phyloP scores from a whole-genome alignment of 2,329 filamentous ascomycete species.

The Paraphaeosphaeria minitans region DNA sequence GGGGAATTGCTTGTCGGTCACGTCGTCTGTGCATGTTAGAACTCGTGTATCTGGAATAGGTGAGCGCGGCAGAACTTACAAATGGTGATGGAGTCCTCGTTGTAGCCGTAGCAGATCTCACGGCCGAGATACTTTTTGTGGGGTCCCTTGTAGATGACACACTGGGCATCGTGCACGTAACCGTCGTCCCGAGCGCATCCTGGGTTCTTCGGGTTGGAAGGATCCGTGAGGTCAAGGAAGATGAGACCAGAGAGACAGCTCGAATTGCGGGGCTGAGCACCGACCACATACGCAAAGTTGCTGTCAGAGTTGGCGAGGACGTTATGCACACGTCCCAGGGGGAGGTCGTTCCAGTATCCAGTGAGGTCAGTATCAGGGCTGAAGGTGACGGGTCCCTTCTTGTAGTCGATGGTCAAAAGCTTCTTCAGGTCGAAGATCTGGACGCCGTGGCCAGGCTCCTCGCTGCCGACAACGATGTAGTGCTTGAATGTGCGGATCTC shows the following conservation, averaged over 20 bases:
- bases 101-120: slow-evolving; percentile 63
- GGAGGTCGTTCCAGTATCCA: slow-evolving; percentile 31
- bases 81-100: slow-evolving; percentile 58
- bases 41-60: slow-evolving; percentile 37
- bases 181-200: slow-evolving; percentile 61
- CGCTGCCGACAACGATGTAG: slow-evolving; percentile 50
- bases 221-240: slow-evolving; percentile 63
- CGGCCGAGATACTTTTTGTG: slow-evolving; percentile 54
- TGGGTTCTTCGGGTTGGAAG: slow-evolving; percentile 57
- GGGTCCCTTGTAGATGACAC: slow-evolving; percentile 60
- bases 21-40: slow-evolving; percentile 45
- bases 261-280: slow-evolving; percentile 39
- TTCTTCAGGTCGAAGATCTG: slow-evolving; percentile 64
- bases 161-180: slow-evolving; percentile 67
- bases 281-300: slow-evolving; percentile 42
- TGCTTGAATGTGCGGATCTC: slow-evolving; percentile 56
- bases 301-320: slow-evolving; percentile 44
- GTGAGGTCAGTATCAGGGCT: slow-evolving; percentile 37
- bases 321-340: slow-evolving; percentile 47
- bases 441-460: slow-evolving; percentile 58
- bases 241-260: slow-evolving; percentile 59
- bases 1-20: slow-evolving; percentile 60
- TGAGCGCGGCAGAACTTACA: slow-evolving; percentile 47
- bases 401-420: slow-evolving; percentile 38
- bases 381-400: slow-evolving; percentile 38